Evolutionary conservation across 2,329 filamentous ascomycete genomes (phyloP), one percentile per base, ranked within the genome.

Genomic region (Calonectria pseudoreteaudii): DNA sequence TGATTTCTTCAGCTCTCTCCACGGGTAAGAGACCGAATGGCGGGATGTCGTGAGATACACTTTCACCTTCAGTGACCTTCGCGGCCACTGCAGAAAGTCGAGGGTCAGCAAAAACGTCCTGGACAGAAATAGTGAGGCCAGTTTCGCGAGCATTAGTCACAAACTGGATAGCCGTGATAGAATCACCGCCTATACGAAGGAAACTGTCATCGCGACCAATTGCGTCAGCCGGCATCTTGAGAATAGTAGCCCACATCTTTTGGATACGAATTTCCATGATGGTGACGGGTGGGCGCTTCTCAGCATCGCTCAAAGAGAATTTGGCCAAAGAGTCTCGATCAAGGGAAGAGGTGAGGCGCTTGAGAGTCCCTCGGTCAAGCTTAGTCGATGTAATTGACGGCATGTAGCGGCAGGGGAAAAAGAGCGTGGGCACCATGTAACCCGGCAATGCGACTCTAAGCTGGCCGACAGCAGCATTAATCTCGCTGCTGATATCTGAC

Each of bases 201-300:
- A 75, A 75, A 14, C 28, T 71, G 6, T 75, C 71, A 3, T 77
- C 67, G 10, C 65, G 71, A 2, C 74, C 49, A 13, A 74, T 66
- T 5, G 8, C 85, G 69, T 13, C 77, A 75, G 8, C 86, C 75
- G 0, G 85, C 77, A 5, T 81, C 75, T 28, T 64, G 8, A 70
- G 47, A 26, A 70, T 64, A 1, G 10, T 18, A 2, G 80, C 77
- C 85, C 86, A 86, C 28, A 83, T 75, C n/a, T 70, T 53, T 30
- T 78, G 80, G 16, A 85, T 13, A 28, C 49, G 23, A 16, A 26
- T 11, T 34, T 70, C 68, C 44, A 64, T 64, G 2, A 11, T 9
- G 0, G 68, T 70, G 0, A 16, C 30, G 16, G 68, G 68, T 11
- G 68, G 44, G 3, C 56, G 47, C 31, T 64, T 64, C 68, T 64